Evolutionary conservation across 2,329 filamentous ascomycete species (phyloP).

Genomic region (Plenodomus tracheiphilus): DNA sequence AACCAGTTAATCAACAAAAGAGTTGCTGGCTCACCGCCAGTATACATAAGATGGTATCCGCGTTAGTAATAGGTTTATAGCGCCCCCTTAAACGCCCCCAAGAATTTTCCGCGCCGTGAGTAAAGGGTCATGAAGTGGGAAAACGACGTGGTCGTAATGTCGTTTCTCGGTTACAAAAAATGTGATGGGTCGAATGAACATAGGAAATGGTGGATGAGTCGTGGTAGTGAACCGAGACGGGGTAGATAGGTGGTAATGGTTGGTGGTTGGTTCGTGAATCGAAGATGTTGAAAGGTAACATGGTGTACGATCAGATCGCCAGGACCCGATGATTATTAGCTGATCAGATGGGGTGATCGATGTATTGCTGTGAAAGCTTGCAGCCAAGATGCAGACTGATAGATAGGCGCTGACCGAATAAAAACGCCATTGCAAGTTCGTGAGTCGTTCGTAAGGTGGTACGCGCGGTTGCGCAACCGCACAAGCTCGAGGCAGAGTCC

Average conservation of each 20-base stretch:
- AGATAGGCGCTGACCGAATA: slow-evolving; percentile 20
- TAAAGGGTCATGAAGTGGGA: slow-evolving; percentile 24
- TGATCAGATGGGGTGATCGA: slow-evolving; percentile 16
- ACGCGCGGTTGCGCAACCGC: slow-evolving; percentile 30
- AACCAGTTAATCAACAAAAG: slow-evolving; percentile 18
- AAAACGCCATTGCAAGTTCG: slow-evolving; percentile 25
- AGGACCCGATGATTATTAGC: slow-evolving; percentile 36
- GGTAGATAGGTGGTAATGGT: no score
- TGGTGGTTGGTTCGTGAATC: slow-evolving; percentile 6
- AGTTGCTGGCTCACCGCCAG: slow-evolving; percentile 19
- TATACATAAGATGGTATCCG: slow-evolving; percentile 29
- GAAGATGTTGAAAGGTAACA: slow-evolving; percentile 21
- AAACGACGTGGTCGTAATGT: slow-evolving; percentile 25
- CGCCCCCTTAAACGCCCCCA: slow-evolving; percentile 14
- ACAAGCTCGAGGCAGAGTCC: slow-evolving; percentile 21
- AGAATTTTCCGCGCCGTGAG: slow-evolving; percentile 34
- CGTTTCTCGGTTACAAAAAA: slow-evolving; percentile 24
- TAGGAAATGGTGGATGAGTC: slow-evolving; percentile 27
- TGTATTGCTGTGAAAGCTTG: slow-evolving; percentile 5
- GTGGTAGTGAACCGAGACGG: slow-evolving; percentile 7
- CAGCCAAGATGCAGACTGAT: slow-evolving; percentile 1
- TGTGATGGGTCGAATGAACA: slow-evolving; percentile 15
- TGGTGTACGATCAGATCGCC: slow-evolving; percentile 41
- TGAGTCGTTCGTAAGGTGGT: slow-evolving; percentile 18
- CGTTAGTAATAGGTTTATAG: slow-evolving; percentile 17